phyloP scores from a whole-genome alignment of 169 alveolate genomes.

The Cryptosporidium sp. region DNA sequence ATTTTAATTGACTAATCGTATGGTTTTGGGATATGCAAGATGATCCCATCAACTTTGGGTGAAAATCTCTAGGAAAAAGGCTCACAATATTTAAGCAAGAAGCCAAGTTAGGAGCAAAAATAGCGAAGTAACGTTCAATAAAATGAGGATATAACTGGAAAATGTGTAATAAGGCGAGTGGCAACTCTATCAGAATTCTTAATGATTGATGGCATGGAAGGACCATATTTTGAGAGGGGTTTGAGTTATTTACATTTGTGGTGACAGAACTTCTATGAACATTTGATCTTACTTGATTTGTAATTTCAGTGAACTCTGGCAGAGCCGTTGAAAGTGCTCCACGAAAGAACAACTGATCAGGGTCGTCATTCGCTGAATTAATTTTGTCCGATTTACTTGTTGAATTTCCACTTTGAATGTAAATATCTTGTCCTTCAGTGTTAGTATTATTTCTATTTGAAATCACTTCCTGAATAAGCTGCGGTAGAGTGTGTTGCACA shows the following conservation, averaged over 20 bases:
- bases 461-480: conserved; percentile 54
- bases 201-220: conserved; percentile 68
- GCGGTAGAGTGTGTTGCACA: conserved; percentile 62
- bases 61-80: conserved; percentile 67
- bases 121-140: conserved; percentile 66
- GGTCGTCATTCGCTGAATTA: conserved; percentile 19
- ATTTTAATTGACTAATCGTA: conserved; percentile 21
- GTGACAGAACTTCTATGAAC: conserved; percentile 18
- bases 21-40: conserved; percentile 17
- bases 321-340: conserved; percentile 48
- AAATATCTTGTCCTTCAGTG: conserved; percentile 21
- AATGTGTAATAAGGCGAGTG: conserved; percentile 68
- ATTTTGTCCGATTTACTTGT: conserved; percentile 42
- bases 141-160: conserved; percentile 70
- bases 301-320: conserved; percentile 40
- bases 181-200: conserved; percentile 64
- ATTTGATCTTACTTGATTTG: conserved; percentile 65
- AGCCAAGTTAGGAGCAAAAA: conserved; percentile 71
- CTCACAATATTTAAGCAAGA: conserved; percentile 63
- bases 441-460: conserved; percentile 21
- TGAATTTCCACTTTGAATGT: conserved; percentile 9
- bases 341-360: conserved; percentile 53
- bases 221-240: not conserved
- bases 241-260: not conserved
- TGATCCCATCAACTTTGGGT: conserved; percentile 52